Percentiles rank a stretch among this genome's conserved stretches.
These are phyloP conservation scores for Mucuna pruriens DNA, from an alignment of 306 rosid species.

Conservation along the genomic window DNA sequence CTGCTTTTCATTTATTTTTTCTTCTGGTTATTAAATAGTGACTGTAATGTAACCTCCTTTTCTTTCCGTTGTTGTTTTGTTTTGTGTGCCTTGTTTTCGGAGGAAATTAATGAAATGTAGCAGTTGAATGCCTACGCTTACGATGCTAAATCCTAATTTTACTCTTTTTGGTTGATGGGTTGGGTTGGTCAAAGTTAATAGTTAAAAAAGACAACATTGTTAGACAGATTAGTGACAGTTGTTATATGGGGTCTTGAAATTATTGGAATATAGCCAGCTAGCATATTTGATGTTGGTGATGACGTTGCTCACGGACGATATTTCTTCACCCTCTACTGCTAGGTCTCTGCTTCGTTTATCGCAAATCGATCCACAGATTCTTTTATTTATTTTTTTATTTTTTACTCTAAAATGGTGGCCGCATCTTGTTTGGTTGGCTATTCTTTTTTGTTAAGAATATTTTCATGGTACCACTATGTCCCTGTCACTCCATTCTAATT, in stretches of 20 bases:
- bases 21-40: background rate
- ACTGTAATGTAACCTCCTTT: slow-evolving; percentile 5
- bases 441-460: background rate
- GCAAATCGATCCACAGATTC: background rate
- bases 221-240: slow-evolving; percentile 27
- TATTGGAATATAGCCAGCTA: slow-evolving; percentile 44
- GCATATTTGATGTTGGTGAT: slow-evolving; percentile 36
- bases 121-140: background rate
- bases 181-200: slow-evolving; percentile 35
- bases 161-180: background rate
- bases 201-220: slow-evolving; percentile 19
- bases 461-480: slow-evolving; percentile 9
- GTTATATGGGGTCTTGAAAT: slow-evolving; percentile 37
- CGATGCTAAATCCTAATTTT: background rate
- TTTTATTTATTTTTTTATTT: background rate
- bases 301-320: slow-evolving; percentile 10
- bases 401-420: slow-evolving; percentile 2
- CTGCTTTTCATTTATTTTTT: background rate
- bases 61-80: background rate
- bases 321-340: slow-evolving; percentile 15
- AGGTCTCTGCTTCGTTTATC: slow-evolving; percentile 7
- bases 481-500: slow-evolving; percentile 4
- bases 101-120: slow-evolving; percentile 22
- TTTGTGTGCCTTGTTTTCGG: background rate
- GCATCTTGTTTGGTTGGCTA: slow-evolving; percentile 22